Evolutionary conservation across 129 eudicot genomes (phyloP).

Genomic region (Dittrichia graveolens): DNA sequence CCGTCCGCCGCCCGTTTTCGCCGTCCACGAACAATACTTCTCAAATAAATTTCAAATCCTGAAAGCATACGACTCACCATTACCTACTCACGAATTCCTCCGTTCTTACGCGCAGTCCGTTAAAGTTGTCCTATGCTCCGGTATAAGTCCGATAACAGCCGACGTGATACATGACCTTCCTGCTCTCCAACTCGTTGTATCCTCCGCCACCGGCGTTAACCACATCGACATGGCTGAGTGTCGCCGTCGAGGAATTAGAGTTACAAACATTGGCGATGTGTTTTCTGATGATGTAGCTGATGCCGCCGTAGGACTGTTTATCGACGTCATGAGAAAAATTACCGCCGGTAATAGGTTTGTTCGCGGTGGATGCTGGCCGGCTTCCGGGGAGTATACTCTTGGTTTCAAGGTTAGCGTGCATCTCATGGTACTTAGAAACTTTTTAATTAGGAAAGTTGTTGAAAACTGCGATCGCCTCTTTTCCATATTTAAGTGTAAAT

Average conservation of each 20-base stretch:
- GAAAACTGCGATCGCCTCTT: no score
- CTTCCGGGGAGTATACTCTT: constrained; percentile 9
- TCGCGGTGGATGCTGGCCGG: constrained; percentile 28
- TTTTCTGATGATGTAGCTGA: constrained; percentile 39
- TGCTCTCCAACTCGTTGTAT: constrained; percentile 20
- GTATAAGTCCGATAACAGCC: constrained; percentile 10
- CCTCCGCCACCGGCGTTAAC: constrained; percentile 26
- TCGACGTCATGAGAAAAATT: constrained; percentile 31
- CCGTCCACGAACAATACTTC: constrained; percentile 26
- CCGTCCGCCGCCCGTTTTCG: constrained; percentile 27
- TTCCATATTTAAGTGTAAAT: no score
- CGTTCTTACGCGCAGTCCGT: constrained; percentile 12
- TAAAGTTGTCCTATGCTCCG: constrained; percentile 29
- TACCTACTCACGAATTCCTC: constrained; percentile 36
- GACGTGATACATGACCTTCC: constrained; percentile 24
- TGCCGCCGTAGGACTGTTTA: constrained; percentile 31
- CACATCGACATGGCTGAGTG: constrained; percentile 33
- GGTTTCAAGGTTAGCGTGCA: constrained; percentile 28
- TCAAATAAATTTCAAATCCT: constrained; percentile 23
- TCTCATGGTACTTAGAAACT: no score
- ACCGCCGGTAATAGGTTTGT: constrained; percentile 27
- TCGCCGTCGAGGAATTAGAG: constrained; percentile 18
- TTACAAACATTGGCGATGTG: constrained; percentile 26
- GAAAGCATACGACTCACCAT: constrained; percentile 33
- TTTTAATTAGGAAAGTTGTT: no score